Percentiles rank a stretch among this genome's conserved stretches.
Conservation (phyloP, 768 basidiomycete species). For the Tricholoma hemisulphureum region DNA sequence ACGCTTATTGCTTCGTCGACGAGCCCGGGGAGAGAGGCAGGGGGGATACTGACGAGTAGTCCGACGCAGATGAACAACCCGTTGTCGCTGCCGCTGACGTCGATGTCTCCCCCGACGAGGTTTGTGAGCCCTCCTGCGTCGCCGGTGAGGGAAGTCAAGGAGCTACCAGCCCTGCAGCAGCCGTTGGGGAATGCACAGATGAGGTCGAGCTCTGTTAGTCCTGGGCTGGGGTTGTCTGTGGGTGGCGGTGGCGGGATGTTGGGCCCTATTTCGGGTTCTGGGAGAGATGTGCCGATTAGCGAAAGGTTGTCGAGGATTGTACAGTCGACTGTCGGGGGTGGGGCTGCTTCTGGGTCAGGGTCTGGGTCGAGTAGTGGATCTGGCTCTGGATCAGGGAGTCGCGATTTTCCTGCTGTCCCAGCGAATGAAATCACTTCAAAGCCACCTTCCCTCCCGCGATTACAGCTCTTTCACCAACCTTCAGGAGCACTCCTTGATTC, state of each 20-base stretch:
- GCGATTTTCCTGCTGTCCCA: neutral
- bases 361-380: slow-evolving; percentile 6
- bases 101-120: slow-evolving; percentile 32
- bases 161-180: slow-evolving; percentile 2
- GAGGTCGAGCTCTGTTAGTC: neutral
- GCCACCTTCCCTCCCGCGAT: neutral
- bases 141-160: slow-evolving; percentile 25
- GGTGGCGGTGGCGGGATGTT: slow-evolving; percentile 23
- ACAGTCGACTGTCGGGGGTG: slow-evolving; percentile 21
- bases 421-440: neutral
- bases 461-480: neutral
- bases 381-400: neutral
- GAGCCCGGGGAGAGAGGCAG: neutral
- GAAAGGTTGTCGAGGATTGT: slow-evolving; percentile 43
- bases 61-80: slow-evolving; percentile 16
- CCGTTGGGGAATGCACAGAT: slow-evolving; percentile 1
- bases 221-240: slow-evolving; percentile 1
- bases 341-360: slow-evolving; percentile 1
- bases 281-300: slow-evolving; percentile 36
- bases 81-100: slow-evolving; percentile 9
- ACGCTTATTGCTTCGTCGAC: slow-evolving; percentile 21
- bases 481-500: neutral
- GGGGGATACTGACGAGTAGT: slow-evolving; percentile 16
- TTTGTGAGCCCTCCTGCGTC: slow-evolving; percentile 38
- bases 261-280: no score